Evolutionary conservation across 176 grass and related monocot species (phyloP).

Genomic region (Phoenix dactylifera): DNA sequence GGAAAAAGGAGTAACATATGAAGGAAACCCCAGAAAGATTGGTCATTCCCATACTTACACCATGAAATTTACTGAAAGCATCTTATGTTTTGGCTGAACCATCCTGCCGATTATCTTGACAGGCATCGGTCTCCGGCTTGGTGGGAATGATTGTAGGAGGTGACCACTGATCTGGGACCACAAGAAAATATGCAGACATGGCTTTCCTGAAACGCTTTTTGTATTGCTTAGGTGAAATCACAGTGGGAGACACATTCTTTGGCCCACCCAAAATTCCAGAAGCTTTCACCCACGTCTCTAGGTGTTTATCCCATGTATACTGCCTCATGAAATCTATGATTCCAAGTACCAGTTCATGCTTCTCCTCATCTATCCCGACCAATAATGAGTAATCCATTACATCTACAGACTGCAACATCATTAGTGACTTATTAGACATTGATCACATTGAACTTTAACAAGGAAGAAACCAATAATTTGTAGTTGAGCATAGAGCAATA

Average conservation of each 20-base stretch:
- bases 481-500: no score
- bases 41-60: constrained; percentile 7
- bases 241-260: constrained; percentile 81
- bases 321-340: constrained; percentile 99
- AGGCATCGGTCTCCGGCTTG: constrained; percentile 34
- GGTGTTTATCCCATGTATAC: constrained; percentile 97
- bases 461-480: no score
- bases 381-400: constrained; percentile 98
- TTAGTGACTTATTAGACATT: not conserved
- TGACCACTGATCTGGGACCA: constrained; percentile 88
- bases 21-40: constrained; percentile 3
- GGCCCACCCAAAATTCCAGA: constrained; percentile 90
- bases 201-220: constrained; percentile 94
- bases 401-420: constrained; percentile 72
- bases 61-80: constrained; percentile 15
- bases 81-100: constrained; percentile 13
- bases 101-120: constrained; percentile 32
- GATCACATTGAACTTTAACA: no score
- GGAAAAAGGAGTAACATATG: constrained; percentile 16
- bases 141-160: constrained; percentile 27
- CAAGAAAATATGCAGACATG: constrained; percentile 89
- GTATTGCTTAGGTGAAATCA: constrained; percentile 97
- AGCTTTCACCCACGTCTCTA: constrained; percentile 97
- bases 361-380: constrained; percentile 81
- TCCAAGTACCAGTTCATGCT: constrained; percentile 72